Conservation (phyloP, 164 flowering plant species). For the Kingdonia uniflora region DNA sequence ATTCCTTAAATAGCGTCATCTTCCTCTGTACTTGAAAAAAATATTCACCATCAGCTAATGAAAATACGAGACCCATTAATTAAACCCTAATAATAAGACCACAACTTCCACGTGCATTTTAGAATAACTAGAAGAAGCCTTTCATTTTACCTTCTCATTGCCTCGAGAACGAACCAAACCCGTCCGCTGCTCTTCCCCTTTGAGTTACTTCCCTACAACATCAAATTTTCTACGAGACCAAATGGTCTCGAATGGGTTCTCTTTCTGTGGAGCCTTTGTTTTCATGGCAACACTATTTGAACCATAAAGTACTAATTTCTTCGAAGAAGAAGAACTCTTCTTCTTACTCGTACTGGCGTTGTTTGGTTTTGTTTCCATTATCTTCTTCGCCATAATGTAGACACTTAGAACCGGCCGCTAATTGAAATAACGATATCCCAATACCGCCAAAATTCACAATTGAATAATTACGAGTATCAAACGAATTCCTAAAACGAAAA, state of each 20-base stretch:
- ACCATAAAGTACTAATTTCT: constrained; percentile 23
- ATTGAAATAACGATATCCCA: too few species aligned
- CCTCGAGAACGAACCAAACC: constrained; percentile 79
- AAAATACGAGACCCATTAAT: background rate
- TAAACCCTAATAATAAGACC: too few species aligned
- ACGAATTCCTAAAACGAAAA: too few species aligned
- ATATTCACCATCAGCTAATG: background rate
- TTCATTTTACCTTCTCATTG: constrained; percentile 47
- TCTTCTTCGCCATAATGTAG: too few species aligned
- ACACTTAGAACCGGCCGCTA: too few species aligned
- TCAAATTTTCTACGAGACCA: constrained; percentile 91
- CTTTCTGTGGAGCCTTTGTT: too few species aligned
- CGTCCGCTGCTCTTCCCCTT: constrained; percentile 72
- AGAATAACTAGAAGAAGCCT: too few species aligned
- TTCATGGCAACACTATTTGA: constrained; percentile 50
- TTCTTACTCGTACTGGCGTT: background rate
- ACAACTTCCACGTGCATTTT: too few species aligned
- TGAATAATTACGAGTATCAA: too few species aligned
- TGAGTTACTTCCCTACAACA: constrained; percentile 79
- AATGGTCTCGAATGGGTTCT: constrained; percentile 75
- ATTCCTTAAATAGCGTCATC: constrained; percentile 78
- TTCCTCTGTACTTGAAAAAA: constrained; percentile 45
- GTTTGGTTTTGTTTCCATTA: too few species aligned
- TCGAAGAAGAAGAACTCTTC: constrained; percentile 26
- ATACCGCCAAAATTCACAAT: too few species aligned